phyloP scores from a whole-genome alignment of 805 yeast species.

The Wickerhamiella alocasiicola region DNA sequence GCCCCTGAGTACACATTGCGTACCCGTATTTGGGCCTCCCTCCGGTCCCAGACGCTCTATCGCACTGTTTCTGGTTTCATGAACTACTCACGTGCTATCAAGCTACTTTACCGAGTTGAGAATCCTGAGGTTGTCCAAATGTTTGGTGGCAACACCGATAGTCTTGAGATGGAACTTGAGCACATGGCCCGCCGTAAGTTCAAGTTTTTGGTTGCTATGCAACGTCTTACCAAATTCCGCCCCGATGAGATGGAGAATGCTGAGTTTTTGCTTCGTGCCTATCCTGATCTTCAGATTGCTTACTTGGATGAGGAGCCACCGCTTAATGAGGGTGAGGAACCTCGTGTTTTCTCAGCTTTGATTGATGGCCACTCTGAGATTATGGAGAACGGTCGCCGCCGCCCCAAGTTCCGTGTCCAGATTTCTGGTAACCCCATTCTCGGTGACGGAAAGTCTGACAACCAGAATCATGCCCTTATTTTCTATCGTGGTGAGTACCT shows the following conservation, averaged over 20 bases:
- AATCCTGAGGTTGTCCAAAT: conserved; percentile 91
- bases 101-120: conserved; percentile 84
- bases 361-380: conserved; percentile 47
- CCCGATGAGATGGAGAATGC: conserved; percentile 57
- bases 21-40: conserved; percentile 97
- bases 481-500: conserved; percentile 90
- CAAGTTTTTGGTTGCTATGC: conserved; percentile 76
- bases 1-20: conserved; percentile 93
- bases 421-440: conserved; percentile 88
- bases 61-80: conserved; percentile 97
- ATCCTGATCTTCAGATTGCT: conserved; percentile 66
- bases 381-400: conserved; percentile 45
- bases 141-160: conserved; percentile 98
- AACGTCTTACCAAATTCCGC: conserved; percentile 55
- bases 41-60: conserved; percentile 91
- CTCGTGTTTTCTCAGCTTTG: conserved; percentile 53
- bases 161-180: conserved; percentile 86
- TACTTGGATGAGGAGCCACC: conserved; percentile 84
- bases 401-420: conserved; percentile 52
- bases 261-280: conserved; percentile 52
- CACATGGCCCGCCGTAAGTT: conserved; percentile 71
- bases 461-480: conserved; percentile 77
- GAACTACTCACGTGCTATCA: conserved; percentile 96
- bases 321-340: conserved; percentile 33
- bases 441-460: conserved; percentile 95